Evolutionary conservation across 2,329 filamentous ascomycete genomes (phyloP), one percentile per base, ranked within the genome.

Genomic region (Venturia oleaginea): DNA sequence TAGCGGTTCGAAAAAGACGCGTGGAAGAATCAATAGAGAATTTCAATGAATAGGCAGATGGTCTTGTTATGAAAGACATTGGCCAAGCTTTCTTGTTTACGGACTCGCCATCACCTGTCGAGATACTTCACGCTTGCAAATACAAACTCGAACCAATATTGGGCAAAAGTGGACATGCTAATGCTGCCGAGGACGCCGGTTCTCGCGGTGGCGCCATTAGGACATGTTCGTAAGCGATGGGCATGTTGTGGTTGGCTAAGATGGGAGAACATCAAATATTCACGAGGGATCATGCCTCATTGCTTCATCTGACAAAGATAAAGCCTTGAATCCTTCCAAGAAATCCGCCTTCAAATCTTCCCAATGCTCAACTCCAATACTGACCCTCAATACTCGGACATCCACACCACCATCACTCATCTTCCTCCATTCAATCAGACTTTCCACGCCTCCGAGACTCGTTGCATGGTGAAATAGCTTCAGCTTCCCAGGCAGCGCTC

Each of bases 401-500:
- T 95, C 90, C 46, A 95, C 86, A 0, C 74, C 80, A 3, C 76
- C 71, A 79, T 99, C 94, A 66, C 86, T 88, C 91, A 99, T 94
- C 59, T 89, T 85, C 66, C 94, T 83, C 94, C 94, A 99, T 82
- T 99, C 94, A 70, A 99, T 92, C 79, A 97, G 77, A 72, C 91
- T 94, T 83, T 97, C 94, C 11, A 97, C 91, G 4, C 94, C 93
- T 2, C 94, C 94, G 34, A 97, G 77, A 74, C 90, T 95, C 2
- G 94, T 99, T 6, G 94, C 94, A 76, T 99, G 94, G 70, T 96
- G 91, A 79, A 97, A 97, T 55, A 96, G 82, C 2, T 80, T 73
- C 73, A 97, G 77, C 75, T 90, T 89, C 71, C 87, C 89, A 3
- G 94, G 94, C 67, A 99, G 76, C 37, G 79, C 75, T 68, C 81